phyloP scores from a whole-genome alignment of 2,329 filamentous ascomycete species.

The Calonectria naviculata region DNA sequence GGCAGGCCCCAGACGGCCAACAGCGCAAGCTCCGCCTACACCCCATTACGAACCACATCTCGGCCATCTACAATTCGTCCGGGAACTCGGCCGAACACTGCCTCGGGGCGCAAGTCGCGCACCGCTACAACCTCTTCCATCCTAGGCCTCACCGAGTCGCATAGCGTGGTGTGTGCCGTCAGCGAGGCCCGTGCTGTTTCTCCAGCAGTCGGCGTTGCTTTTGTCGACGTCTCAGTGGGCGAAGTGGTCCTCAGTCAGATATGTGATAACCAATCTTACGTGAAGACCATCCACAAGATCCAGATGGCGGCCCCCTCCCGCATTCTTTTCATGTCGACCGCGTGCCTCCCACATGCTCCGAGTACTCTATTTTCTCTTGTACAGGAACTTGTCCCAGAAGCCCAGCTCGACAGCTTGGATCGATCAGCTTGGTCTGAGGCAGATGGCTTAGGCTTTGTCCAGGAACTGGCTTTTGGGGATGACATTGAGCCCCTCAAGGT shows the following conservation, averaged over 20 bases:
- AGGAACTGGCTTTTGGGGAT: conserved; percentile 81
- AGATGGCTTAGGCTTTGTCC: conserved; percentile 80
- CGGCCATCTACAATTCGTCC: conserved; percentile 33
- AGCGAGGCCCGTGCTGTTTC: conserved; percentile 89
- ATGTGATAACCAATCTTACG: conserved; percentile 92
- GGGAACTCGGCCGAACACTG: conserved; percentile 49
- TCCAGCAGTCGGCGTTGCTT: conserved; percentile 85
- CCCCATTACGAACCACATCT: conserved; percentile 29
- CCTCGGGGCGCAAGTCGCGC: conserved; percentile 58
- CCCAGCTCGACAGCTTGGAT: conserved; percentile 65
- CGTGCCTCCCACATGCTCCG: conserved; percentile 71
- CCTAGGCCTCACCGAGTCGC: conserved; percentile 61
- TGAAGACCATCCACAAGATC: conserved; percentile 88
- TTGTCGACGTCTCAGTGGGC: conserved; percentile 86
- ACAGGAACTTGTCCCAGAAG: conserved; percentile 63
- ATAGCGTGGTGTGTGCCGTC: conserved; percentile 88
- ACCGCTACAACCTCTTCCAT: conserved; percentile 49
- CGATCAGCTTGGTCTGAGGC: conserved; percentile 87
- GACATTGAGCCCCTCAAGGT: conserved; percentile 86
- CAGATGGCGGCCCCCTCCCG: conserved; percentile 82
- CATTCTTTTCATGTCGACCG: conserved; percentile 81
- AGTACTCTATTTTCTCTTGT: conserved; percentile 82
- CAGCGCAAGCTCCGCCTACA: conserved; percentile 14
- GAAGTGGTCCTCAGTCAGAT: conserved; percentile 91
- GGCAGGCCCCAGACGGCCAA: conserved; percentile 18